A percentile compares a stretch with the other conserved stretches of the same genome.
phyloP scores from a whole-genome alignment of 208 protist genomes.

The Spongospora subterranea region DNA sequence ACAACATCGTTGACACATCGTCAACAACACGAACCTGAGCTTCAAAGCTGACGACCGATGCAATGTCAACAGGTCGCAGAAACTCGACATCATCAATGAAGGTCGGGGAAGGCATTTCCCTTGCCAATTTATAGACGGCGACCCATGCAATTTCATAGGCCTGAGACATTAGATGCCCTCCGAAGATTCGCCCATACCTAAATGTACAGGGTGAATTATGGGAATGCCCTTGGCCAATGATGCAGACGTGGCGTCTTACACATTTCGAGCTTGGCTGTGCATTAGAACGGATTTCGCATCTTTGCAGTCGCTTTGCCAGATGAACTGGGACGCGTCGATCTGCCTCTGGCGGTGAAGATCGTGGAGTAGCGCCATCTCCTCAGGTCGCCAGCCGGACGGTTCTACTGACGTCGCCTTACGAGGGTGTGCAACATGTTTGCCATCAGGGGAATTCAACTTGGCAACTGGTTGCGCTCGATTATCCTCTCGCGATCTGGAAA shows the following conservation, averaged over 20 bases:
- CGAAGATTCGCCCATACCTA: constrained; percentile 33
- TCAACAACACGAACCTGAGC: not conserved
- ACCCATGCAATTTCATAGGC: constrained; percentile 31
- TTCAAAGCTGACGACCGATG: not conserved
- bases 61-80: constrained; percentile 15
- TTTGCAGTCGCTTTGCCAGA: not conserved
- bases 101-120: not conserved
- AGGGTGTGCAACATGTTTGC: not conserved
- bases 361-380: not conserved
- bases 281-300: constrained; percentile 10
- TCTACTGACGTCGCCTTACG: not conserved
- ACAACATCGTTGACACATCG: not conserved
- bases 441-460: not conserved
- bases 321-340: not conserved
- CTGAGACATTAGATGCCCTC: constrained; percentile 3
- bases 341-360: not conserved
- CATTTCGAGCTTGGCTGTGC: constrained; percentile 40
- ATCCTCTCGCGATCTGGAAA: not conserved
- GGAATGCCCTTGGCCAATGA: not conserved
- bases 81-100: constrained; percentile 51
- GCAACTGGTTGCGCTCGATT: not conserved
- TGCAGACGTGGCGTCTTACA: not conserved
- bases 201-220: not conserved
- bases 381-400: not conserved
- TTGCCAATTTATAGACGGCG: constrained; percentile 22